Conservation (phyloP, 2,329 filamentous ascomycete species). For the Ophiostoma sp. region DNA sequence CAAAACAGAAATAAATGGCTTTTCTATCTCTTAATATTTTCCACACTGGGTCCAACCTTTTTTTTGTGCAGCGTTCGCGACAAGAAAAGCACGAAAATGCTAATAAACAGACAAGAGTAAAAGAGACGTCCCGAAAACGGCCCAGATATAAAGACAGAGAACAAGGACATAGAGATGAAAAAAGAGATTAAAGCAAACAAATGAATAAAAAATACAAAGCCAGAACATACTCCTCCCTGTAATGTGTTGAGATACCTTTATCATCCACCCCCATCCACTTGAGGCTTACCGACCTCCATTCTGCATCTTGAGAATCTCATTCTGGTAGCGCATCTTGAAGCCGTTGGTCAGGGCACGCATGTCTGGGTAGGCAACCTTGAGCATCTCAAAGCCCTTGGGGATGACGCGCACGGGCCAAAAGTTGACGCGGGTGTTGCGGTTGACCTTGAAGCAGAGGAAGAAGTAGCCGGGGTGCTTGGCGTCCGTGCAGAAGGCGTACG, state of each 20-base stretch:
- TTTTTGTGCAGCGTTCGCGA: background rate
- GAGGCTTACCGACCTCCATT: conserved; percentile 26
- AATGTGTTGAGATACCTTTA: background rate
- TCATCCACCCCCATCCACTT: background rate
- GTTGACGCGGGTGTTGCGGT: conserved; percentile 68
- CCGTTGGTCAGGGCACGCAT: conserved; percentile 96
- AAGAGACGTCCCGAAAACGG: background rate
- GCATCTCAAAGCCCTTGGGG: conserved; percentile 88
- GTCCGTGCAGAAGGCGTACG: conserved; percentile 95
- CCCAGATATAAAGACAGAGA: background rate
- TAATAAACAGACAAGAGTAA: background rate
- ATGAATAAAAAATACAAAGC: background rate
- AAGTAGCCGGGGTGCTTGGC: conserved; percentile 92
- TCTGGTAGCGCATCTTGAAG: conserved; percentile 80
- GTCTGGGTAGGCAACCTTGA: conserved; percentile 86
- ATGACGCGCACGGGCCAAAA: conserved; percentile 87
- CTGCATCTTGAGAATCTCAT: conserved; percentile 63
- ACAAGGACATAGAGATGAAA: background rate
- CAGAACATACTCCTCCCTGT: background rate
- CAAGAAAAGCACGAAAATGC: background rate
- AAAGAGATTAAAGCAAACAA: background rate
- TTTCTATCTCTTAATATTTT: conserved; percentile 10
- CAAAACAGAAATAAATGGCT: background rate
- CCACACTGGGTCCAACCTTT: conserved; percentile 8
- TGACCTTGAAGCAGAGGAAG: conserved; percentile 93